These are phyloP conservation scores for Xylaria cubensis DNA, from an alignment of 495 filamentous ascomycete species.

Conservation along the genomic window DNA sequence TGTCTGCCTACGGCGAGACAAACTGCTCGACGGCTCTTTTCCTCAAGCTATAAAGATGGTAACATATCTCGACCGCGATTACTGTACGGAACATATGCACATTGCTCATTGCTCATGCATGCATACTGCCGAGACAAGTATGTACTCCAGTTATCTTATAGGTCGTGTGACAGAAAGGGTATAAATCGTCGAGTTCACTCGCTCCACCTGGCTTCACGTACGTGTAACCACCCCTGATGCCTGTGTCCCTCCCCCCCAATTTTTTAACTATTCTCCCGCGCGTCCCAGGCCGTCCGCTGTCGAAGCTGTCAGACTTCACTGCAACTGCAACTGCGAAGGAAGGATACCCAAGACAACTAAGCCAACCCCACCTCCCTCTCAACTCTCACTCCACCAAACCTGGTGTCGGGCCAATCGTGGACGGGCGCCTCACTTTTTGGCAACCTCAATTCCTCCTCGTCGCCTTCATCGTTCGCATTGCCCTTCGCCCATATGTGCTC, in stretches of 20 bases:
- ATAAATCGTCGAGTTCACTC: slow-evolving; percentile 2
- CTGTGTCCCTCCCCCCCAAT: background rate
- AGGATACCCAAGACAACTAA: background rate
- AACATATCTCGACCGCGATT: background rate
- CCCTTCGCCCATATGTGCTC: slow-evolving; percentile 34
- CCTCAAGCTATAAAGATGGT: background rate
- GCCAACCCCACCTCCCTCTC: slow-evolving; percentile 27
- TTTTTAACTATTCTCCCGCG: background rate
- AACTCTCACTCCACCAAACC: background rate
- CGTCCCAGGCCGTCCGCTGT: background rate
- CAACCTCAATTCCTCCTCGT: slow-evolving; percentile 33
- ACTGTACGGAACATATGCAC: background rate
- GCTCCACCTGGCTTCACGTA: slow-evolving; percentile 20
- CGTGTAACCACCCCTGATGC: slow-evolving; percentile 31
- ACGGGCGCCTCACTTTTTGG: slow-evolving; percentile 49
- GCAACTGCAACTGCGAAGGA: too few species aligned
- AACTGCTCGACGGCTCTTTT: background rate
- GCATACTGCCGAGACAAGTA: background rate
- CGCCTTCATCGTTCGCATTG: slow-evolving; percentile 35
- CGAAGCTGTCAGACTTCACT: background rate
- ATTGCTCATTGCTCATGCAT: background rate
- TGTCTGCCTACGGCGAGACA: background rate
- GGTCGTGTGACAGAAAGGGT: slow-evolving; percentile 3
- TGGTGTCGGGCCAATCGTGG: slow-evolving; percentile 36
- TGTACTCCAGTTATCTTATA: background rate